Percentiles rank a stretch among this genome's conserved stretches.
phyloP scores from a whole-genome alignment of 805 yeast species.

The Zygoascus biomembranicola region DNA sequence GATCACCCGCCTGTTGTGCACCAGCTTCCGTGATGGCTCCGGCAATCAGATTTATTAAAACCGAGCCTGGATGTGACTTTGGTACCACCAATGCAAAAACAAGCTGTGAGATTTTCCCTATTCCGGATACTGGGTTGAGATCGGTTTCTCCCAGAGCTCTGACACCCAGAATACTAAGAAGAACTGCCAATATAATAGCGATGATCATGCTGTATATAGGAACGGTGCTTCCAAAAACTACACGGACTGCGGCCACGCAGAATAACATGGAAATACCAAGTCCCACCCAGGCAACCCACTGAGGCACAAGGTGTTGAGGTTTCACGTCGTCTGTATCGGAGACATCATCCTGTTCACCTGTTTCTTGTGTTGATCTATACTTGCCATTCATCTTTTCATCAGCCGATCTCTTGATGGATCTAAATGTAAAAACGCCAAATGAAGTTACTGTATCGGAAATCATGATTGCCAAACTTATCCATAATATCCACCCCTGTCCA shows the following conservation, averaged over 20 bases:
- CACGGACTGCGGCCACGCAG: conserved; percentile 56
- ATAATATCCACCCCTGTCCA: conserved; percentile 94
- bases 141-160: conserved; percentile 96
- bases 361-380: neutral
- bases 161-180: conserved; percentile 79
- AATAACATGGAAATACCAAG: conserved; percentile 54
- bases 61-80: conserved; percentile 64
- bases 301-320: conserved; percentile 43
- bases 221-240: conserved; percentile 61
- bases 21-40: conserved; percentile 99
- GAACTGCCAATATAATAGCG: conserved; percentile 67
- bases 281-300: conserved; percentile 47
- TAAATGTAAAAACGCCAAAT: conserved; percentile 51
- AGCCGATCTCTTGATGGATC: neutral
- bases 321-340: conserved; percentile 13
- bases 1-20: conserved; percentile 97
- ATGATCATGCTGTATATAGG: conserved; percentile 62
- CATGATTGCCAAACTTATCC: conserved; percentile 92
- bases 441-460: conserved; percentile 84
- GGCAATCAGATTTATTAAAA: conserved; percentile 78
- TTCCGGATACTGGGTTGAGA: conserved; percentile 92
- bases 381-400: neutral
- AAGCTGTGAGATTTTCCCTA: conserved; percentile 87
- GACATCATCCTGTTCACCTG: conserved; percentile 1
- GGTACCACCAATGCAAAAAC: conserved; percentile 80